These are phyloP conservation scores for Cryptosporidium tyzzeri DNA, from an alignment of 169 alveolate species.

Conservation along the genomic window DNA sequence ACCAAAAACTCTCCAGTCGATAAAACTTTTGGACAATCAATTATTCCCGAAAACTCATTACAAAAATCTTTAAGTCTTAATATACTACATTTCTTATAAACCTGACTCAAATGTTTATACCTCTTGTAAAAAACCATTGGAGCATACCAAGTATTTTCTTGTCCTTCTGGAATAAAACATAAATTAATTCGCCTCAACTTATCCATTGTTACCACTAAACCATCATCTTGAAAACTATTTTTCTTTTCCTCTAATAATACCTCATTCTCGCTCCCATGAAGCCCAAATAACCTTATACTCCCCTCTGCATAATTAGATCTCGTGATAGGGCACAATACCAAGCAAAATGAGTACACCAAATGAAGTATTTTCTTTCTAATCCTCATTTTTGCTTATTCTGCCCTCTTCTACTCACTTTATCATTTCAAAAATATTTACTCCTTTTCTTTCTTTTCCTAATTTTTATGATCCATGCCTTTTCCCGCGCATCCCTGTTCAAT, in stretches of 20 bases:
- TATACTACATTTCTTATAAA: conserved; percentile 48
- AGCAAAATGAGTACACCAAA: background rate
- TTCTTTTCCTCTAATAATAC: background rate
- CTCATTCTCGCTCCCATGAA: background rate
- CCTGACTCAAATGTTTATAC: conserved; percentile 26
- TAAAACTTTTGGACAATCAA: conserved; percentile 20
- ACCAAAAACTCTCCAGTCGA: background rate
- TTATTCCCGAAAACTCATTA: background rate
- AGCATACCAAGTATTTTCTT: conserved; percentile 51
- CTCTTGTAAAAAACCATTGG: conserved; percentile 59
- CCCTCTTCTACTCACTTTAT: background rate
- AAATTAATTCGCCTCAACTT: background rate
- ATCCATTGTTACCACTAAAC: conserved; percentile 8
- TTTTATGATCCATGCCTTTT: conserved; percentile 62
- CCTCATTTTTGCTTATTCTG: conserved; percentile 16
- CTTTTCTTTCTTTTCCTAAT: conserved; percentile 13
- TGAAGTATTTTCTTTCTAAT: background rate
- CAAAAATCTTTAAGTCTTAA: conserved; percentile 25
- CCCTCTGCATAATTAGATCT: conserved; percentile 8
- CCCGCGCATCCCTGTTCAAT: background rate
- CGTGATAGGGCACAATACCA: background rate
- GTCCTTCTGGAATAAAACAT: conserved; percentile 47
- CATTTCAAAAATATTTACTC: conserved; percentile 16
- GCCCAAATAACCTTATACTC: conserved; percentile 10
- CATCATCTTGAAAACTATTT: background rate